Conservation (phyloP, 768 basidiomycete genomes). For the Pholiota microspora region DNA sequence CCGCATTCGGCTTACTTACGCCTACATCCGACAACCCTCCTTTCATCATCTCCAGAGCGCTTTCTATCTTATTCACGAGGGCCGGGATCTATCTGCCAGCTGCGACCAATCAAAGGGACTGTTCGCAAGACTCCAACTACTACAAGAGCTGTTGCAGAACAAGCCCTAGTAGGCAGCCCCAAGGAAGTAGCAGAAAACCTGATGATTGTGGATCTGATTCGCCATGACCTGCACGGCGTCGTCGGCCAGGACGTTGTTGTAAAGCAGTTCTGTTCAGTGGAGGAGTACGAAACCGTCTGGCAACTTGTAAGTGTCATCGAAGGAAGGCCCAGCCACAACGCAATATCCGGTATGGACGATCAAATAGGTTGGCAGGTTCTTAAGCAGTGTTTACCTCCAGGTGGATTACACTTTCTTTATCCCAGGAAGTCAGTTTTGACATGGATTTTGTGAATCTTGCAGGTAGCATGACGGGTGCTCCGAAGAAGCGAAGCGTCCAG, state of each 20-base stretch:
- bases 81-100: slow-evolving; percentile 65
- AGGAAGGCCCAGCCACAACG: slow-evolving; percentile 45
- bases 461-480: slow-evolving; percentile 98
- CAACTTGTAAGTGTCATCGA: slow-evolving; percentile 94
- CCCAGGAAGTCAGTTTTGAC: background rate
- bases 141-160: slow-evolving; percentile 63
- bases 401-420: slow-evolving; percentile 35
- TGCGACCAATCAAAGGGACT: slow-evolving; percentile 95
- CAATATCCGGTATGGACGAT: slow-evolving; percentile 34
- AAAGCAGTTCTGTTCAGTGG: slow-evolving; percentile 81
- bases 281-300: slow-evolving; percentile 94
- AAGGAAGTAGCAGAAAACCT: slow-evolving; percentile 97
- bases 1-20: slow-evolving; percentile 85
- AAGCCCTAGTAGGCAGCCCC: slow-evolving; percentile 57
- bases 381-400: slow-evolving; percentile 79
- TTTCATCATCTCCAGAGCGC: slow-evolving; percentile 90
- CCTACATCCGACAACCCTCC: slow-evolving; percentile 69
- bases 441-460: background rate
- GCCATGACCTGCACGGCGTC: slow-evolving; percentile 85
- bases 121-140: slow-evolving; percentile 67
- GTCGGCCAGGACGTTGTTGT: slow-evolving; percentile 82
- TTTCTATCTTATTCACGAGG: slow-evolving; percentile 81
- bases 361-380: slow-evolving; percentile 80
- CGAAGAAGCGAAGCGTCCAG: slow-evolving; percentile 92
- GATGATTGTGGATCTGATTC: slow-evolving; percentile 97